Evolutionary conservation across 2,329 filamentous ascomycete genomes (phyloP).

Genomic region (Aspergillus pseudoglaucus): DNA sequence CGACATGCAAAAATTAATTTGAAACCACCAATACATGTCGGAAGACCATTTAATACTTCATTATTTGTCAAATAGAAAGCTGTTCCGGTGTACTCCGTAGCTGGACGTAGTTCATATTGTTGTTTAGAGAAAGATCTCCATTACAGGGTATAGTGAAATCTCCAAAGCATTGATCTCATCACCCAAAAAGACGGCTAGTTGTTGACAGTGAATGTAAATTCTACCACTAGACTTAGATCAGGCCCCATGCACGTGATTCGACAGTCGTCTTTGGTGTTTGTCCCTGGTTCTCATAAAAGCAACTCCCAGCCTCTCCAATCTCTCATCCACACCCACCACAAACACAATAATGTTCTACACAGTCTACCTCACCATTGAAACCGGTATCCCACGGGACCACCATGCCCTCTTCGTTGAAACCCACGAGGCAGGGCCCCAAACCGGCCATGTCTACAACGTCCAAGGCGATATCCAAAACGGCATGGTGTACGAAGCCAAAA

Average conservation of each 20-base stretch:
- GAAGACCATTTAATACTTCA: neutral
- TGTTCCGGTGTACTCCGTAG: too few relatives aligned
- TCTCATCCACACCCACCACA: neutral
- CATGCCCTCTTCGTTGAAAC: conserved; percentile 24
- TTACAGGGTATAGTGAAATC: too few relatives aligned
- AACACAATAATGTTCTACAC: conserved; percentile 10
- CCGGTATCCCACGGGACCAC: conserved; percentile 19
- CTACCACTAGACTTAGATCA: neutral
- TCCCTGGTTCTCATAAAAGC: neutral
- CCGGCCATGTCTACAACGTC: conserved; percentile 21
- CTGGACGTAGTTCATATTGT: too few relatives aligned
- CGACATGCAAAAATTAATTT: neutral
- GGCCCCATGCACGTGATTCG: neutral
- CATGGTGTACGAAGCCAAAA: conserved; percentile 20
- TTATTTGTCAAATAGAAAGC: too few relatives aligned
- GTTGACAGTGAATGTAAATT: neutral
- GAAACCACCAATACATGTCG: neutral
- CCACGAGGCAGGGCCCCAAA: conserved; percentile 7
- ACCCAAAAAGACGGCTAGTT: neutral
- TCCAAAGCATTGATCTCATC: too few relatives aligned
- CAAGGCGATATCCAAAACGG: conserved; percentile 26
- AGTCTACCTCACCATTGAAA: conserved; percentile 13
- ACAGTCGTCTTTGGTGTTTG: neutral
- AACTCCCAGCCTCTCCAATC: neutral
- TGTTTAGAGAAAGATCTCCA: too few relatives aligned